Conservation (phyloP, 768 basidiomycete genomes). For the Cyclocybe cylindracea region DNA sequence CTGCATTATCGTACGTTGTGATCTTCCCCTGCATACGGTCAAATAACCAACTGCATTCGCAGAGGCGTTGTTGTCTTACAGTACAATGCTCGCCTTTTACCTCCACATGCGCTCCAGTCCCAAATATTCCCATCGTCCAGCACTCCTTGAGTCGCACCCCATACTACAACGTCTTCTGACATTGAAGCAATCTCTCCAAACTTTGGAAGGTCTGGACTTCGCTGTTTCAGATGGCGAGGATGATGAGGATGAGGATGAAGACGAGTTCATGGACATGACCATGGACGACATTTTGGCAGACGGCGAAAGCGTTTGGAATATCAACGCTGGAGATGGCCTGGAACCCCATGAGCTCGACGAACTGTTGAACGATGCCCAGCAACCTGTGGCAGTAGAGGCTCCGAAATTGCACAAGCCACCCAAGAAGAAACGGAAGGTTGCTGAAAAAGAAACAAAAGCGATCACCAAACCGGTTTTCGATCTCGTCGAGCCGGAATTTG, state of each 20-base stretch:
- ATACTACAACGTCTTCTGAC: constrained; percentile 76
- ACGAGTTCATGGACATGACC: constrained; percentile 20
- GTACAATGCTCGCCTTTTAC: constrained; percentile 90
- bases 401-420: constrained; percentile 36
- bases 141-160: constrained; percentile 67
- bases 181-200: constrained; percentile 79
- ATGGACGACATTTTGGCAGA: constrained; percentile 39
- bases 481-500: constrained; percentile 79
- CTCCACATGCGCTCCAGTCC: constrained; percentile 77
- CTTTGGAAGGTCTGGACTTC: constrained; percentile 86
- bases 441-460: constrained; percentile 32
- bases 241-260: constrained; percentile 45
- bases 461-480: constrained; percentile 56
- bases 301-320: constrained; percentile 44
- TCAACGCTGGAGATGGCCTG: constrained; percentile 35
- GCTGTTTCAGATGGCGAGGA: constrained; percentile 49
- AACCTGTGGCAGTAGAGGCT: constrained; percentile 20
- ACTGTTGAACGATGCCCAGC: constrained; percentile 54
- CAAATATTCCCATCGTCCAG: constrained; percentile 61
- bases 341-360: constrained; percentile 54
- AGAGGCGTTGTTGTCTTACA: constrained; percentile 92
- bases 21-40: not conserved
- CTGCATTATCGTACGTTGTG: constrained; percentile 81
- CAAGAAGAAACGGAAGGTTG: constrained; percentile 66
- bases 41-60: not conserved